phyloP scores from a whole-genome alignment of 768 basidiomycete species.

The Cystofilobasidium capitatum region DNA sequence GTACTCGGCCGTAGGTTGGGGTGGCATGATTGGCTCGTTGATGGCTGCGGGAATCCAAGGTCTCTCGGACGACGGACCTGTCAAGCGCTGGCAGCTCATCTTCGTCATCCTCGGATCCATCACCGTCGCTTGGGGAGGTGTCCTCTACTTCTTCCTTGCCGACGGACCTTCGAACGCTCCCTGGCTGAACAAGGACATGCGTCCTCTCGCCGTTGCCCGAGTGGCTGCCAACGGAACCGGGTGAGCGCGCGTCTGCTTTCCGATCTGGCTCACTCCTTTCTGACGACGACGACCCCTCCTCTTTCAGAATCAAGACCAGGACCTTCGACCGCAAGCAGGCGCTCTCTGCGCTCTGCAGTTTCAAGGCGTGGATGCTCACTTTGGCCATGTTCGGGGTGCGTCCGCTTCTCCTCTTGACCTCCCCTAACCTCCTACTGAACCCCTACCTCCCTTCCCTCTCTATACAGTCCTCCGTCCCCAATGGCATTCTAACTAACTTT shows the following conservation, averaged over 20 bases:
- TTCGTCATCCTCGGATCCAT: conserved; percentile 38
- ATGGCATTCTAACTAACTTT: conserved; percentile 40
- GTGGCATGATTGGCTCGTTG: conserved; percentile 39
- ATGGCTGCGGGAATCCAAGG: conserved; percentile 38
- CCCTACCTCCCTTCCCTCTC: not conserved
- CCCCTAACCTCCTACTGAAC: conserved; percentile 1
- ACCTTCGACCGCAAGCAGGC: conserved; percentile 36
- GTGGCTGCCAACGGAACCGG: conserved; percentile 37
- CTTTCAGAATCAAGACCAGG: conserved; percentile 35
- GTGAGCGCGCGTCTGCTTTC: too few species aligned
- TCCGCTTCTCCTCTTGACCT: not conserved
- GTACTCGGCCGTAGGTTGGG: conserved; percentile 37
- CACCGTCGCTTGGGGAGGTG: conserved; percentile 35
- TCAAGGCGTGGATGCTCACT: conserved; percentile 37
- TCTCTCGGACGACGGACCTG: conserved; percentile 16
- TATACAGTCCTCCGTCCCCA: conserved; percentile 35
- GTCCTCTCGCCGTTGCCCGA: conserved; percentile 37
- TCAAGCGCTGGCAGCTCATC: conserved; percentile 33
- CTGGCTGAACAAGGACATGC: conserved; percentile 36
- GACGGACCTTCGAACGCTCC: conserved; percentile 37
- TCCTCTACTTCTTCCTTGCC: conserved; percentile 40
- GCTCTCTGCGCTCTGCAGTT: conserved; percentile 33
- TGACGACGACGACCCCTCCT: not conserved
- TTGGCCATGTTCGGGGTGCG: conserved; percentile 37
- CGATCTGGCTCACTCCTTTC: not conserved